Base-by-base conservation (phyloP, 2,329 filamentous ascomycete species). In the Chaetothyriales sp. region DNA sequence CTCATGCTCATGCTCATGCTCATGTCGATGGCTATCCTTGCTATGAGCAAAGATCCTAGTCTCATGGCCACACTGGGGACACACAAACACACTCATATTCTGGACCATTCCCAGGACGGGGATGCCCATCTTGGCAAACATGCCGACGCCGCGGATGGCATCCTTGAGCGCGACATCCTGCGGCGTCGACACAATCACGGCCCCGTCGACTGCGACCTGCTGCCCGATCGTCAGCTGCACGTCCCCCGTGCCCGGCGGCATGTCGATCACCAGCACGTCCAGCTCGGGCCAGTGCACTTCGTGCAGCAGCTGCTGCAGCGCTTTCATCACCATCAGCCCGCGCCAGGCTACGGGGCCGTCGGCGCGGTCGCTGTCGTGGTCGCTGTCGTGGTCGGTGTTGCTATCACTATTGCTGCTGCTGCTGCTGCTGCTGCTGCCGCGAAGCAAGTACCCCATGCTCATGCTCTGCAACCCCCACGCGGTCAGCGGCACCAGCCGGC, bases 401-500 rank as follows among this genome's bases (percentile, higher is more conserved):
- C 44, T 22, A n/a, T 3, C 1, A 58, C 45, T 49, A 63, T 59
- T 18, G n/a, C 20, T 46, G 25, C 12, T 22, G 12, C 44, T 22
- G 44, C 20, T 1, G 58, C 46, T 49, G 63, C 59, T 18, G n/a
- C 20, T 46, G n/a, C 20, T 32, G 18, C 28, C 20, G 9, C 64
- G 65, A 39, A 95, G 80, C 0, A 98, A 76, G 58, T 95, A 96
- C 47, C 92, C 92, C 86, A 98, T 96, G 0, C 89, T 95, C 92
- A 98, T 98, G 50, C 88, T 93, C 68, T 93, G 93, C 51, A 98
- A 77, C 43, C 92, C 92, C 70, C 96, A 96, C 64, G 94, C 95
- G 19, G 85, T 88, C 20, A 98, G 70, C 0, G 92, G 92, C 1
- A 96, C 63, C 2, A 98, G 76, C 61, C 88, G 82, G 61, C 89